Conservation (phyloP, 192 early-diverging fungal species). For the Coemansia sp. region DNA sequence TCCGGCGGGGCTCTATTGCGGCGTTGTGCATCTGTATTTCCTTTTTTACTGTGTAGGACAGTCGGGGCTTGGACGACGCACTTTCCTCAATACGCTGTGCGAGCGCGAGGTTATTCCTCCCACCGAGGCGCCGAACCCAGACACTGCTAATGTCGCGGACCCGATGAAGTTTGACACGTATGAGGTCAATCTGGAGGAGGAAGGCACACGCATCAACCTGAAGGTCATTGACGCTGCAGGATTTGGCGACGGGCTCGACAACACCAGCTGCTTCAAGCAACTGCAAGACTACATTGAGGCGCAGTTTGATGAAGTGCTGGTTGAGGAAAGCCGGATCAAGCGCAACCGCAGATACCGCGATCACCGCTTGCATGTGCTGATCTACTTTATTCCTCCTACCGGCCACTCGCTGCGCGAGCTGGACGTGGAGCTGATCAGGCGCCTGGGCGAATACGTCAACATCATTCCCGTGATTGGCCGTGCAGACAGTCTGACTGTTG, state of each 20-base stretch:
- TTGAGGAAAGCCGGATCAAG: conserved; percentile 82
- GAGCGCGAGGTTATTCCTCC: conserved; percentile 75
- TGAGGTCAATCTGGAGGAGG: conserved; percentile 92
- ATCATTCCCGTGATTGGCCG: conserved; percentile 94
- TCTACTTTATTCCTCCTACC: conserved; percentile 97
- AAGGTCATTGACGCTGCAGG: conserved; percentile 98
- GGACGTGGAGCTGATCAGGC: conserved; percentile 89
- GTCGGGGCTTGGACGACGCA: conserved; percentile 92
- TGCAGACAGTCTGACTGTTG: conserved; percentile 84
- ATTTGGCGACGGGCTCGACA: conserved; percentile 96
- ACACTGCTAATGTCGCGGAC: conserved; percentile 76
- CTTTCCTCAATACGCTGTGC: conserved; percentile 98
- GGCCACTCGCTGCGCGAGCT: conserved; percentile 96
- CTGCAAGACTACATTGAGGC: conserved; percentile 93
- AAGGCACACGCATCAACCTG: conserved; percentile 91
- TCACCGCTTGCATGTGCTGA: conserved; percentile 92
- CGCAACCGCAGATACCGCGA: conserved; percentile 88
- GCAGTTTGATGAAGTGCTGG: conserved; percentile 93
- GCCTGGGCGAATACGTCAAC: conserved; percentile 89
- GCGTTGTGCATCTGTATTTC: background rate
- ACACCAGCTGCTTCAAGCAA: conserved; percentile 86
- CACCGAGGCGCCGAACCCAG: conserved; percentile 69
- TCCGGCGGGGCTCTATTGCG: background rate
- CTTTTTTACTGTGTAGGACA: conserved; percentile 20
- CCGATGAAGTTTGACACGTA: conserved; percentile 88